These are phyloP conservation scores for Sclerotinia nivalis DNA, from an alignment of 2,329 filamentous ascomycete genomes.

Conservation along the genomic window DNA sequence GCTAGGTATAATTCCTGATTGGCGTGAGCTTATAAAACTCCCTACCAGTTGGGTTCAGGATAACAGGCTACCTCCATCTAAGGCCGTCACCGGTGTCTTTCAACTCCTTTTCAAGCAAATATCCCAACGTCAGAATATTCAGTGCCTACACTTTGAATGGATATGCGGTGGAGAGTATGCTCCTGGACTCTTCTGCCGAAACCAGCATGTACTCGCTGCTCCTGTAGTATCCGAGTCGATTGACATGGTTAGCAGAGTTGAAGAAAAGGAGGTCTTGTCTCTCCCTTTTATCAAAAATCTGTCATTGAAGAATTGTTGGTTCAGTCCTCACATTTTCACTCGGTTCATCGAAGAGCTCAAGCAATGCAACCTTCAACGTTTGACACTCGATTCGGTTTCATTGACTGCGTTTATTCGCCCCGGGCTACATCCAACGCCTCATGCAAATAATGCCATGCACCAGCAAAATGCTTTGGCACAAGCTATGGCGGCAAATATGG, in stretches of 20 bases:
- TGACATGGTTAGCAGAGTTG: conserved; percentile 37
- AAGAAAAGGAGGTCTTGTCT: conserved; percentile 44
- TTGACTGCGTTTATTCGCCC: conserved; percentile 51
- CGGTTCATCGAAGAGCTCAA: conserved; percentile 53
- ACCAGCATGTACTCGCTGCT: conserved; percentile 62
- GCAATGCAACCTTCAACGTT: conserved; percentile 49
- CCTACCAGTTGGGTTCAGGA: conserved; percentile 54
- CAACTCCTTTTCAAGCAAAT: conserved; percentile 54
- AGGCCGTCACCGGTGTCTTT: conserved; percentile 54
- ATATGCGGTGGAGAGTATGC: conserved; percentile 67
- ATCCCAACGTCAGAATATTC: conserved; percentile 51
- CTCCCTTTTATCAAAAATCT: conserved; percentile 60
- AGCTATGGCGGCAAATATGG: conserved; percentile 11
- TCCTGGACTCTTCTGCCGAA: conserved; percentile 60
- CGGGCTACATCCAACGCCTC: conserved; percentile 28
- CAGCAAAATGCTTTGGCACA: conserved; percentile 19
- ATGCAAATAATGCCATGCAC: conserved; percentile 21
- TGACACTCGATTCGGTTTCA: conserved; percentile 66
- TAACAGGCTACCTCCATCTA: conserved; percentile 50
- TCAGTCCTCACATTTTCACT: conserved; percentile 58
- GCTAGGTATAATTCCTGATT: conserved; percentile 65
- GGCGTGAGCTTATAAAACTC: conserved; percentile 59
- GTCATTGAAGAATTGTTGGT: conserved; percentile 69
- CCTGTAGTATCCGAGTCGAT: conserved; percentile 49
- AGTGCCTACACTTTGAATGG: conserved; percentile 65